Conservation (phyloP, 371 early-diverging fungal species). For the Rhizopus microsporus region DNA sequence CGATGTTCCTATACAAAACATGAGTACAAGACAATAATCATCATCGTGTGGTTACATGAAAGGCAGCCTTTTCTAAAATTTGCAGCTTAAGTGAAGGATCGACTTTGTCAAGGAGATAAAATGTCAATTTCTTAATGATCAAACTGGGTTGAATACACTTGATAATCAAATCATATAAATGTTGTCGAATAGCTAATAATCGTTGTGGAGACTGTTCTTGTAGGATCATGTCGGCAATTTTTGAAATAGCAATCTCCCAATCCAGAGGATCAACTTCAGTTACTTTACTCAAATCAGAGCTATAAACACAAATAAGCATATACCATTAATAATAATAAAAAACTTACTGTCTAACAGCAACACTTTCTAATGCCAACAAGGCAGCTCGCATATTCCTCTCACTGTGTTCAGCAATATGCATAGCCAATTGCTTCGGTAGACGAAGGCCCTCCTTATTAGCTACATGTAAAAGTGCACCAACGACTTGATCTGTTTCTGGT, state of each 20-base stretch:
- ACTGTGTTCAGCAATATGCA: constrained; percentile 66
- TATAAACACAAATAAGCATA: constrained; percentile 5
- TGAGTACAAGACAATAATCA: not conserved
- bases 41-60: constrained; percentile 57
- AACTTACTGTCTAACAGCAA: constrained; percentile 72
- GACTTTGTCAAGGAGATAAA: constrained; percentile 67
- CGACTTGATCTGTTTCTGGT: constrained; percentile 74
- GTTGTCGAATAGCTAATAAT: constrained; percentile 72
- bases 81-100: constrained; percentile 62
- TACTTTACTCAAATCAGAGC: constrained; percentile 40
- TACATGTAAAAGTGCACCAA: constrained; percentile 65
- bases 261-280: constrained; percentile 75
- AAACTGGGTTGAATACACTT: constrained; percentile 88
- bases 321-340: constrained; percentile 28
- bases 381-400: constrained; percentile 92
- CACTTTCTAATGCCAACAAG: constrained; percentile 87
- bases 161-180: constrained; percentile 85
- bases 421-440: constrained; percentile 68
- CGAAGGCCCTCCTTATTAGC: constrained; percentile 77
- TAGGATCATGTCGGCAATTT: constrained; percentile 71
- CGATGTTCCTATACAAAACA: constrained; percentile 74
- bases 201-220: constrained; percentile 73
- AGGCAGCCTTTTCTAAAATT: constrained; percentile 78
- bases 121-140: constrained; percentile 72
- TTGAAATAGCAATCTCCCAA: constrained; percentile 85